Conservation (phyloP, 169 alveolate genomes). For the Perkinsus olseni region DNA sequence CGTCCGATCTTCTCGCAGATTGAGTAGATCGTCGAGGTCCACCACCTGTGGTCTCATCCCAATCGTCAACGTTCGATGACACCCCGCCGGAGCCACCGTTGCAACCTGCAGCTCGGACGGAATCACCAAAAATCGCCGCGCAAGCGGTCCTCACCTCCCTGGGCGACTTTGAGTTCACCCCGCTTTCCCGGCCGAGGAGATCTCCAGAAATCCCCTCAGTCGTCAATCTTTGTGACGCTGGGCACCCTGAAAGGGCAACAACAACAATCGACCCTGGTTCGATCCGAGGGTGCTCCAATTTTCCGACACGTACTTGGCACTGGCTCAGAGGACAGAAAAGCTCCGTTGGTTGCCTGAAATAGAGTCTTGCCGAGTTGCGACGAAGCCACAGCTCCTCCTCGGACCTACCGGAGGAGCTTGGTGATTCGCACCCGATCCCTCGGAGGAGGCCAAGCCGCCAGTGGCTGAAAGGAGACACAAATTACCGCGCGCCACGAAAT, state of each 20-base stretch:
- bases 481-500: neutral
- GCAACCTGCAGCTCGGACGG: neutral
- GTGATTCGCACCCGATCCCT: too few species aligned
- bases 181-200: neutral
- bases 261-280: too few species aligned
- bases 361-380: too few species aligned
- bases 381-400: too few species aligned
- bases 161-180: neutral
- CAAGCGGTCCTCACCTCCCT: neutral
- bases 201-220: too few species aligned
- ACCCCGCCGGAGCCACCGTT: neutral
- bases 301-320: too few species aligned
- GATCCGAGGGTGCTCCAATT: too few species aligned
- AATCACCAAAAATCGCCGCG: neutral
- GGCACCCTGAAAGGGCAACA: too few species aligned
- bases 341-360: too few species aligned
- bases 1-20: neutral
- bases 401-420: too few species aligned
- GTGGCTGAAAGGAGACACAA: neutral
- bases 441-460: neutral
- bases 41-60: neutral
- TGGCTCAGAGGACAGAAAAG: too few species aligned
- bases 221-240: too few species aligned
- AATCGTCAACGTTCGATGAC: neutral
- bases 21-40: neutral